phyloP scores from a whole-genome alignment of 2,329 filamentous ascomycete genomes.

The Davidsoniella neocaledoniae region DNA sequence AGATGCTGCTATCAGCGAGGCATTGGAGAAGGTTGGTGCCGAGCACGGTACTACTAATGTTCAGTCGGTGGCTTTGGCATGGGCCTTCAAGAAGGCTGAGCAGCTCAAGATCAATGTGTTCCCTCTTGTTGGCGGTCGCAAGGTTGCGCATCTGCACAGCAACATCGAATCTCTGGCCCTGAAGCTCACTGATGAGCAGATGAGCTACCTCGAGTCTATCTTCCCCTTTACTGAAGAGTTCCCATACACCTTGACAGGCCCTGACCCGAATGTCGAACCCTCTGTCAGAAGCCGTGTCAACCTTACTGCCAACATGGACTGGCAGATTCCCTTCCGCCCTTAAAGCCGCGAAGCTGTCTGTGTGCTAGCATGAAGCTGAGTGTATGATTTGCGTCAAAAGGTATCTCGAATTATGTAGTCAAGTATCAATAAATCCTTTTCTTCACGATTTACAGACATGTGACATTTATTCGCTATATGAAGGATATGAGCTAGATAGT shows the following conservation, averaged over 20 bases:
- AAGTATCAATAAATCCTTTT: too few species aligned
- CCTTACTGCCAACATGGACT: not conserved
- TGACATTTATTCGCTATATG: too few species aligned
- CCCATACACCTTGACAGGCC: not conserved
- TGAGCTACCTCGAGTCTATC: slow-evolving; percentile 36
- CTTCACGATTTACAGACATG: too few species aligned
- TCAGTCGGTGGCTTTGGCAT: slow-evolving; percentile 40
- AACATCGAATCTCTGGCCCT: slow-evolving; percentile 40
- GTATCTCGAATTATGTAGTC: too few species aligned
- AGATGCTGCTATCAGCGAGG: slow-evolving; percentile 34
- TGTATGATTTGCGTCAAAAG: too few species aligned
- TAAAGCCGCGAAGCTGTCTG: not conserved
- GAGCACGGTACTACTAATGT: slow-evolving; percentile 37
- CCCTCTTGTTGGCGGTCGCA: slow-evolving; percentile 35
- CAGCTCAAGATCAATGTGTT: slow-evolving; percentile 25
- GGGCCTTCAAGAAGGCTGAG: slow-evolving; percentile 32
- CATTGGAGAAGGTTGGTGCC: slow-evolving; percentile 42
- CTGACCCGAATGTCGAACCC: slow-evolving; percentile 1
- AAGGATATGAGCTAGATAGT: too few species aligned
- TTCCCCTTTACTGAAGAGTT: slow-evolving; percentile 28
- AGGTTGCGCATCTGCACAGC: slow-evolving; percentile 32
- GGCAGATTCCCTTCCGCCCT: not conserved
- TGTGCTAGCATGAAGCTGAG: too few species aligned
- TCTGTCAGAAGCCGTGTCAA: not conserved
- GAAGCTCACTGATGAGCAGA: slow-evolving; percentile 31